Evolutionary conservation across 177 flowering plant genomes (phyloP), one percentile per base, ranked within the genome.

Genomic region (Vitis hybrid): DNA sequence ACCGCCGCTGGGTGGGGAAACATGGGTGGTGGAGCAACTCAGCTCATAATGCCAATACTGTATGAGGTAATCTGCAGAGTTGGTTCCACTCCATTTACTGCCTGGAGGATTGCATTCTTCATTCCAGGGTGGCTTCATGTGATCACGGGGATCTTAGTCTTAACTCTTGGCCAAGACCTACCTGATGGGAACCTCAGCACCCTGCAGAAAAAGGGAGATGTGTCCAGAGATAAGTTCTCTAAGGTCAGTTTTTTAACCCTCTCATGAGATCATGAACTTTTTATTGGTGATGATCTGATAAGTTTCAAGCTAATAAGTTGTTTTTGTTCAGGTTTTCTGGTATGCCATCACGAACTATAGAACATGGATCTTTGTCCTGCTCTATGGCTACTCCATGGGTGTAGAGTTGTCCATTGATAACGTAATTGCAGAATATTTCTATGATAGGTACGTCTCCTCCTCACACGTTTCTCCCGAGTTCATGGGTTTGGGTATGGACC

Each of bases 351-450:
- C 89, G 46, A 92, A 92, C 77, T 92, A 91, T 64, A 82, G 97
- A 66, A 90, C 94, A 51, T 92, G 97, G 97, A 80, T 92, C 73
- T 87, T 92, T 59, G 90, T 77, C 64, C 88, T 91, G 32, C 86
- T 89, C 64, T 91, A 92, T 57, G 97, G 97, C 24, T 88, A 84
- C 72, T 92, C 94, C 30, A 83, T 92, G 87, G 96, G 97, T 4
- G 96, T 92, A 6, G 94, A 91, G 64, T 71, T 91, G 15, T 66
- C 92, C 14, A 89, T 89, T 0, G 93, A 92, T 61, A 91, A 92
- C 52, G 88, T 92, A 49, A 77, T 89, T 18, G 94, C 97, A 0
- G 94, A 89, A 62, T 91, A 90, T 70, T 86, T 90, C 82, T 91
- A 69, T 55, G 97, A 91, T 78, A 87, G 93, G 86, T 52, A 35